A percentile compares a stretch with the other conserved stretches of the same genome.
Evolutionary conservation across 306 rosid genomes (phyloP).

Genomic region (Pachyrhizus erosus): DNA sequence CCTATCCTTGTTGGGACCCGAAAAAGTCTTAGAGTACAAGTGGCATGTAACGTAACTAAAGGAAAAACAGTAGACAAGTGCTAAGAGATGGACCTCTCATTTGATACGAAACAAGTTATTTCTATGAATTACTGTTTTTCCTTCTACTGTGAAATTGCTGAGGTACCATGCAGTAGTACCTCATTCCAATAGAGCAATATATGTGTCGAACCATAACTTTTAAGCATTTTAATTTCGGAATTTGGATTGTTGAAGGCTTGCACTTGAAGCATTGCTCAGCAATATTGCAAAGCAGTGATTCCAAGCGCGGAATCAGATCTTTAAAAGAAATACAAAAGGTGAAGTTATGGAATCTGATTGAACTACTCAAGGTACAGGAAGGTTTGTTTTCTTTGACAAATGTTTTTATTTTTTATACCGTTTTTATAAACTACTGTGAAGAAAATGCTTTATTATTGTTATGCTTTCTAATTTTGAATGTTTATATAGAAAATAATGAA

Average conservation of each 20-base stretch:
- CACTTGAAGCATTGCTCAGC: background rate
- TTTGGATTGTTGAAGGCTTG: conserved; percentile 7
- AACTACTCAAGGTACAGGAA: background rate
- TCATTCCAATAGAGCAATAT: conserved; percentile 3
- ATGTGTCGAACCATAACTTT: background rate
- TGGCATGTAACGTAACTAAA: conserved; percentile 28
- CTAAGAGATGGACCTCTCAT: conserved; percentile 21
- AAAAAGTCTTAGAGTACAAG: conserved; percentile 5
- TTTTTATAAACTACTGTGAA: background rate
- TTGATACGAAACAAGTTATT: background rate
- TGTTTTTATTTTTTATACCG: background rate
- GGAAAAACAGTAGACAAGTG: background rate
- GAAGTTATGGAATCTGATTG: conserved; percentile 27
- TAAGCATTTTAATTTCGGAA: conserved; percentile 32
- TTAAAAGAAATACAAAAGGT: background rate
- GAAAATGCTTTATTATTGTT: too few species aligned
- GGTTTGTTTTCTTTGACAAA: background rate
- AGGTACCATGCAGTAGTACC: background rate
- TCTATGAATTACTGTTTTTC: background rate
- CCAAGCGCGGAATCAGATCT: conserved; percentile 12
- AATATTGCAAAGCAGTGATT: background rate
- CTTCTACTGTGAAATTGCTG: background rate
- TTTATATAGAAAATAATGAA: too few species aligned
- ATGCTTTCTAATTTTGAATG: too few species aligned
- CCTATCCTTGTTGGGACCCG: conserved; percentile 37